Conservation (phyloP, 495 filamentous ascomycete species). For the Chaetomium fimeti region DNA sequence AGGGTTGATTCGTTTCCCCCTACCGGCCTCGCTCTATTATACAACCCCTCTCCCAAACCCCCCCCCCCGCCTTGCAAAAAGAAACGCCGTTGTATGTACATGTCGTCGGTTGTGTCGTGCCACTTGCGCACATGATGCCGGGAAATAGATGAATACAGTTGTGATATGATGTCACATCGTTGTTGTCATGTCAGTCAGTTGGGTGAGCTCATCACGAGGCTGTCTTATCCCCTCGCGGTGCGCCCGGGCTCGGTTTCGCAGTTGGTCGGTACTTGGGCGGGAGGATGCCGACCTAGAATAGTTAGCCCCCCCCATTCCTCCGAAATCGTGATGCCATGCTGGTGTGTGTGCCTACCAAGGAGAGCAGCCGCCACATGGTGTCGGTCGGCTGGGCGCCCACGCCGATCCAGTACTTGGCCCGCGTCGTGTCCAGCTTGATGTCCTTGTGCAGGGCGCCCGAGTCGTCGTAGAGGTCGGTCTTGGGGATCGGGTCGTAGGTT, state of each 20-base stretch:
- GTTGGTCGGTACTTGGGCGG: constrained; percentile 43
- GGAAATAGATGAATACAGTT: constrained; percentile 9
- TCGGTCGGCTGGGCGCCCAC: constrained; percentile 94
- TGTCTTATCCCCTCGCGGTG: not conserved
- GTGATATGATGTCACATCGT: not conserved
- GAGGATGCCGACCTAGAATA: constrained; percentile 49
- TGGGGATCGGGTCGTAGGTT: constrained; percentile 91
- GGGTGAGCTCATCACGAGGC: not conserved
- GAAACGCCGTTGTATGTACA: constrained; percentile 15
- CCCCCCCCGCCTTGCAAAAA: not conserved
- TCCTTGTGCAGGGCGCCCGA: constrained; percentile 77
- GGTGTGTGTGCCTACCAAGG: constrained; percentile 62
- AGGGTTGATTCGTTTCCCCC: not conserved
- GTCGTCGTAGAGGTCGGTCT: constrained; percentile 62
- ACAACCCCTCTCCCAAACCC: not conserved
- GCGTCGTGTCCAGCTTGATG: constrained; percentile 74
- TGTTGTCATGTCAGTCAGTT: no score
- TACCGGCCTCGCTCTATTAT: no score
- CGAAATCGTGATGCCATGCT: not conserved
- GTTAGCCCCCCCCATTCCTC: not conserved
- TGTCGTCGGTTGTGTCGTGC: not conserved
- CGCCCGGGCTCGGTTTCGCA: not conserved
- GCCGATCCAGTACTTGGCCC: constrained; percentile 94
- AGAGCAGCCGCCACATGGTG: constrained; percentile 78
- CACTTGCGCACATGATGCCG: not conserved